Base-by-base conservation (phyloP, 192 early-diverging fungal genomes). In the Umbelopsis sp. region DNA sequence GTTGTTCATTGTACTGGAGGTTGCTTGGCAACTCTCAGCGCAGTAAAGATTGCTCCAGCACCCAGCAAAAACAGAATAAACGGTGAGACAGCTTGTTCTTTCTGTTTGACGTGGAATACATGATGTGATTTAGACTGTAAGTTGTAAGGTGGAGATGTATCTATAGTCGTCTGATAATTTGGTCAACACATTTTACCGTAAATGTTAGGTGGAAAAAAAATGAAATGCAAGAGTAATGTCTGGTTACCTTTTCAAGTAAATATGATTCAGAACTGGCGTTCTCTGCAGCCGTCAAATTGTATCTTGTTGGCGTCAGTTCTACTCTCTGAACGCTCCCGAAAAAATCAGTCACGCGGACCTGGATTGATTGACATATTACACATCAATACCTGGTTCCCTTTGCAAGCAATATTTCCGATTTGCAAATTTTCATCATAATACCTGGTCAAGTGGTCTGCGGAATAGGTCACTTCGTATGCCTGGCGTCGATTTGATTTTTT, bases 301-400 rank as follows among this genome's bases (percentile, higher is more conserved):
- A 84, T 59, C 81, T 62, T 31, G 66, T 54, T 29, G 79, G 76
- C 41, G 94, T 97, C 66, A 98, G 78, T 81, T 97, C 92, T 17
- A 97, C 83, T 69, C 90, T 94, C 72, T 96, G 95, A 22, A 98
- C 96, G 26, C 88, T 94, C 43, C 97, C 97, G 78, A 99, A 97
- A 76, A 99, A 99, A 77, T 99, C 97, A 0, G 95, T 97, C 25
- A 99, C 86, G 26, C 87, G 80, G 54, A 91, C 84, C 87, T 89
- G 53, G 69, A 53, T 59, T 56, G 66, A 52, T 25, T 29, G 21
- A 50, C 51, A n/a, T 22, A 21, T 22, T 26, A 74, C 22, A 34
- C 50, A 43, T 10, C 17, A 9, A n/a, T 62, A 25, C 22, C 34
- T 47, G 16, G 34, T 65, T 68, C 34, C 21, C 24, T 38, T 43